Evolutionary conservation across 176 grass and related monocot species (phyloP).

Genomic region (Ananas comosus): DNA sequence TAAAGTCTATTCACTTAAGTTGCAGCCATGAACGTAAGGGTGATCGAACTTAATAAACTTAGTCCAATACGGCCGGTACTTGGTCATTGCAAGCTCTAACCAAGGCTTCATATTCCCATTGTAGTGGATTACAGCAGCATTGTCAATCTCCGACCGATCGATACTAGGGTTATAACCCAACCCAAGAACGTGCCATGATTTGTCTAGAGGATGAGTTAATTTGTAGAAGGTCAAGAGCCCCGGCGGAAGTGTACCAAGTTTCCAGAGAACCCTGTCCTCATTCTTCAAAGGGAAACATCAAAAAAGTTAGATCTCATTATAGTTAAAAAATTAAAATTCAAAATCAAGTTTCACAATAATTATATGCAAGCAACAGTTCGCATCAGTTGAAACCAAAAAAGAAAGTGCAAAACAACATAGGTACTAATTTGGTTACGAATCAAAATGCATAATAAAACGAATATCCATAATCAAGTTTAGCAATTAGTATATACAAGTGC

Average conservation of each 20-base stretch:
- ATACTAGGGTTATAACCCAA: slow-evolving; percentile 96
- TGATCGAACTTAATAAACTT: slow-evolving; percentile 97
- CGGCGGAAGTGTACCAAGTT: slow-evolving; percentile 87
- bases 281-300: slow-evolving; percentile 42
- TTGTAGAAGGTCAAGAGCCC: slow-evolving; percentile 97
- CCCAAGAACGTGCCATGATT: slow-evolving; percentile 96
- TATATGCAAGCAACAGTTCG: neutral
- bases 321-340: neutral
- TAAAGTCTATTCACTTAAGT: slow-evolving; percentile 60
- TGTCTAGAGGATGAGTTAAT: slow-evolving; percentile 89
- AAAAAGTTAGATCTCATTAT: slow-evolving; percentile 6
- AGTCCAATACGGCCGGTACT: slow-evolving; percentile 86
- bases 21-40: slow-evolving; percentile 75
- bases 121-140: slow-evolving; percentile 84
- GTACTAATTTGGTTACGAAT: no score
- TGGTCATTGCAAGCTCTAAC: slow-evolving; percentile 96
- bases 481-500: no score
- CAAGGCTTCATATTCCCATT: slow-evolving; percentile 99
- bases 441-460: no score
- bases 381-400: neutral
- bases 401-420: neutral
- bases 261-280: slow-evolving; percentile 97
- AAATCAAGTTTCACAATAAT: neutral
- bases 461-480: no score
- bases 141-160: slow-evolving; percentile 83